A percentile compares a stretch with the other conserved stretches of the same genome.
These are phyloP conservation scores for Mucor racemosus DNA, from an alignment of 371 early-diverging fungal genomes.

Conservation along the genomic window DNA sequence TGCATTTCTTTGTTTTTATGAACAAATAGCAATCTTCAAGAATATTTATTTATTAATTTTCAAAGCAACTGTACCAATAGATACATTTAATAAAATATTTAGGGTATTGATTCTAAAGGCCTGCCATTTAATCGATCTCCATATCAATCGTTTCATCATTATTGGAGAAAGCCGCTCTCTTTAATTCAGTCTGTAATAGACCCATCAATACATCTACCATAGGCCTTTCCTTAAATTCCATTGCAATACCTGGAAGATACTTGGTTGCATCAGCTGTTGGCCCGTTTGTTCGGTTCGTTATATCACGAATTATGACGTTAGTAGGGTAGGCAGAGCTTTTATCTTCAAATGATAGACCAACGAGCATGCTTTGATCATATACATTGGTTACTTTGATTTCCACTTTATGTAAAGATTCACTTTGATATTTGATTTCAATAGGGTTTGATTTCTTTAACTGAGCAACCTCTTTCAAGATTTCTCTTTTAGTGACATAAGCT, in stretches of 20 bases:
- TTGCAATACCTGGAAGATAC: neutral
- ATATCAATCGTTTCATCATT: neutral
- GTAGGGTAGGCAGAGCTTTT: neutral
- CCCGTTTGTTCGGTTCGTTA: no score
- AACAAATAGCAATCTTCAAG: no score
- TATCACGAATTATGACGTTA: neutral
- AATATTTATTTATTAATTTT: no score
- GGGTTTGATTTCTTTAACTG: neutral
- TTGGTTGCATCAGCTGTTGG: neutral
- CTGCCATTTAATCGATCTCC: slow-evolving; percentile 1
- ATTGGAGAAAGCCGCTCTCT: neutral
- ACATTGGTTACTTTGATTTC: neutral
- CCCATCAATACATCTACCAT: neutral
- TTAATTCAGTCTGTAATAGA: neutral
- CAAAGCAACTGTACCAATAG: no score
- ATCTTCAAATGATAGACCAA: neutral
- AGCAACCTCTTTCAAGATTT: slow-evolving; percentile 32
- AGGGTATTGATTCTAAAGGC: neutral
- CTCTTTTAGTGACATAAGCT: slow-evolving; percentile 45
- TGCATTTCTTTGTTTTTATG: no score
- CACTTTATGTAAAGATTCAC: neutral
- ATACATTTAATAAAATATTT: neutral
- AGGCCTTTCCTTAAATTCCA: neutral
- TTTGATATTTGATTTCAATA: slow-evolving; percentile 2
- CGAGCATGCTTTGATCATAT: neutral